Percentiles rank a stretch among this genome's conserved stretches.
Conservation (phyloP, 2,329 filamentous ascomycete genomes). For the Ophiostoma fasciatum region DNA sequence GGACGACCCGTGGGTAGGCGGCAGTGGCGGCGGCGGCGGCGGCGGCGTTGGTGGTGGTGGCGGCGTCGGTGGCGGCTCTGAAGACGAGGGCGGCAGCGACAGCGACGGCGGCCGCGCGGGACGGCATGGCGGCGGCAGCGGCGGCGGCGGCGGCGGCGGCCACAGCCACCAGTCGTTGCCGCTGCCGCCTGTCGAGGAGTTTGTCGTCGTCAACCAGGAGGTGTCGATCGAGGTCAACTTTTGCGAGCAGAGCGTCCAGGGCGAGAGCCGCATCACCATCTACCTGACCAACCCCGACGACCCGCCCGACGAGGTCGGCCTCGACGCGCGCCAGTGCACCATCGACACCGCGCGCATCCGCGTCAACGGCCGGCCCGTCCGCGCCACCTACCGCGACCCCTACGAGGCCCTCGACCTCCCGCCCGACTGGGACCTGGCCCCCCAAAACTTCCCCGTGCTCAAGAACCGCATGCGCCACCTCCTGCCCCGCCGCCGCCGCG, state of each 20-base stretch:
- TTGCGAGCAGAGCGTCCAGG: conserved; percentile 54
- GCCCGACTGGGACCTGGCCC: conserved; percentile 42
- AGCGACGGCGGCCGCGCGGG: no score
- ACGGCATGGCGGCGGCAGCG: no score
- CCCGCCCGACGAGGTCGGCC: conserved; percentile 36
- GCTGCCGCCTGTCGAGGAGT: conserved; percentile 17
- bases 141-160: no score
- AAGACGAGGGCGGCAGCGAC: no score
- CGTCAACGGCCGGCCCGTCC: conserved; percentile 30
- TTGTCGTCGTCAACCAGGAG: conserved; percentile 62
- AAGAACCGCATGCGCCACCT: conserved; percentile 48
- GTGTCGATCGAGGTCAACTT: conserved; percentile 87
- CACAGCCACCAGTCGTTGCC: no score
- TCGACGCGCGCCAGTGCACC: conserved; percentile 48
- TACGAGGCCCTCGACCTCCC: conserved; percentile 52
- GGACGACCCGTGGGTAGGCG: no score
- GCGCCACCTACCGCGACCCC: conserved; percentile 44
- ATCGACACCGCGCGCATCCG: conserved; percentile 40
- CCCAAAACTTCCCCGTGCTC: conserved; percentile 63
- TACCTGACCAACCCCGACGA: conserved; percentile 44
- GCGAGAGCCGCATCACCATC: conserved; percentile 69
- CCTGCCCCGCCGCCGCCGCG: conserved; percentile 33
- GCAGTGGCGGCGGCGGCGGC: no score
- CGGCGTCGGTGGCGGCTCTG: no score
- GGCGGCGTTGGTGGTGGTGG: no score